A percentile compares a stretch with the other conserved stretches of the same genome.
Conservation (phyloP, 1,284 basidiomycete species). For the Ceratorhiza oryzae-sativae region DNA sequence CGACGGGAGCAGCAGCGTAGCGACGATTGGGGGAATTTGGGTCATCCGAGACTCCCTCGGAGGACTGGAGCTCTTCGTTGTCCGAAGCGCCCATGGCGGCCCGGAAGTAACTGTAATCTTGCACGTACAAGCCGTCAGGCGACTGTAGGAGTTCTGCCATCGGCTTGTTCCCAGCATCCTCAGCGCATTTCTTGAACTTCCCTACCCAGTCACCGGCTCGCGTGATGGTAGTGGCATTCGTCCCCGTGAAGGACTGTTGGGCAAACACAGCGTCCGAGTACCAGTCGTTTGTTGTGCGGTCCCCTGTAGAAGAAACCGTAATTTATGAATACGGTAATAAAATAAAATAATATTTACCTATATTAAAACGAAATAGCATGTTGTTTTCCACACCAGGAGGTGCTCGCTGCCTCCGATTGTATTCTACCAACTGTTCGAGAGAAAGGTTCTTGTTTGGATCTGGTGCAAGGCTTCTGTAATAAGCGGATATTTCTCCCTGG, state of each 20-base stretch:
- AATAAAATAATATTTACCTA: background rate
- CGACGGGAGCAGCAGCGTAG: conserved; percentile 27
- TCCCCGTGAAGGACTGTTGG: conserved; percentile 39
- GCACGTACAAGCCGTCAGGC: conserved; percentile 23
- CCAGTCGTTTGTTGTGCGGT: conserved; percentile 17
- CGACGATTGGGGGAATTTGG: background rate
- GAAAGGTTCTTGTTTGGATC: background rate
- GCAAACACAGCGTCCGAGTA: conserved; percentile 40
- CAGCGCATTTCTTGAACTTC: conserved; percentile 25
- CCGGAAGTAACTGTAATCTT: conserved; percentile 41
- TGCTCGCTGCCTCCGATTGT: background rate
- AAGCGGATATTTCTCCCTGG: background rate
- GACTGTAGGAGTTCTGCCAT: background rate
- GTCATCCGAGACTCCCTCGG: background rate
- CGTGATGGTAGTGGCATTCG: conserved; percentile 38
- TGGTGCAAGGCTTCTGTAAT: background rate
- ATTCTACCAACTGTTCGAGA: background rate
- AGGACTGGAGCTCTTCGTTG: background rate
- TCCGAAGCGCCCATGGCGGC: conserved; percentile 2
- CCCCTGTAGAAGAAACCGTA: background rate
- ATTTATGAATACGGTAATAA: background rate
- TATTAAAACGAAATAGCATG: conserved; percentile 6
- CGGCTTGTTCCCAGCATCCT: background rate
- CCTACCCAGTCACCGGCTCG: conserved; percentile 13
- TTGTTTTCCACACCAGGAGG: background rate